Conservation (phyloP, 2,329 filamentous ascomycete genomes). For the Aureobasidium leucospermi region DNA sequence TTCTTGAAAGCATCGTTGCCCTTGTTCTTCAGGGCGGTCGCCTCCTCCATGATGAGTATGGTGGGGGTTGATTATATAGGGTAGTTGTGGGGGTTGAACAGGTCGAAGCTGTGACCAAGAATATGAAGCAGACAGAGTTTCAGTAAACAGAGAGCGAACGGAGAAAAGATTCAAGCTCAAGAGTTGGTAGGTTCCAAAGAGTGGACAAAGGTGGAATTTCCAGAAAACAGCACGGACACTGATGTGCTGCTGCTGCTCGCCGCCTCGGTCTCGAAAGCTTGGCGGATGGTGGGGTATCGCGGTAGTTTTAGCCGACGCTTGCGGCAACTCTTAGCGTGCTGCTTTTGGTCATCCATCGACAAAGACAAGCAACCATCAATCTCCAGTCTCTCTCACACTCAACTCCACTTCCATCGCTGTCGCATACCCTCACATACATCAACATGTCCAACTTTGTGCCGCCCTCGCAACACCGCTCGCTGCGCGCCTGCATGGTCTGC, state of each 20-base stretch:
- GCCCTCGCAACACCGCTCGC: conserved; percentile 69
- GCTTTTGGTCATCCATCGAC: not conserved
- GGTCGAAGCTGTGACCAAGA: not conserved
- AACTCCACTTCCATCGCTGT: not conserved
- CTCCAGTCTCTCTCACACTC: not conserved
- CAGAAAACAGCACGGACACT: conserved; percentile 5
- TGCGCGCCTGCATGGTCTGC: conserved; percentile 98
- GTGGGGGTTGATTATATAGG: not conserved
- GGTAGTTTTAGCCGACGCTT: not conserved
- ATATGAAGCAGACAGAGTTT: not conserved
- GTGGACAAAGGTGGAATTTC: conserved; percentile 1
- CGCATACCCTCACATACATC: not conserved
- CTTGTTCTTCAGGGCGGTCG: conserved; percentile 79
- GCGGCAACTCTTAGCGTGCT: not conserved
- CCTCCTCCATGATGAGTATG: conserved; percentile 39
- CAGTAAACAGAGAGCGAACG: not conserved
- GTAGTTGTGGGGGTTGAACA: not conserved
- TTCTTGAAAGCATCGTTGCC: conserved; percentile 88
- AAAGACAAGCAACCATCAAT: not conserved
- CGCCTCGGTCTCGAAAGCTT: conserved; percentile 8
- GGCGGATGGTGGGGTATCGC: not conserved
- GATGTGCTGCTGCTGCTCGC: not conserved
- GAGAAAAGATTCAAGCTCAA: not conserved
- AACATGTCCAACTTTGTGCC: conserved; percentile 59
- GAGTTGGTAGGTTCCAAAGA: not conserved